These are phyloP conservation scores for Paracoccidioides brasiliensis DNA, from an alignment of 2,329 filamentous ascomycete genomes.

Conservation along the genomic window DNA sequence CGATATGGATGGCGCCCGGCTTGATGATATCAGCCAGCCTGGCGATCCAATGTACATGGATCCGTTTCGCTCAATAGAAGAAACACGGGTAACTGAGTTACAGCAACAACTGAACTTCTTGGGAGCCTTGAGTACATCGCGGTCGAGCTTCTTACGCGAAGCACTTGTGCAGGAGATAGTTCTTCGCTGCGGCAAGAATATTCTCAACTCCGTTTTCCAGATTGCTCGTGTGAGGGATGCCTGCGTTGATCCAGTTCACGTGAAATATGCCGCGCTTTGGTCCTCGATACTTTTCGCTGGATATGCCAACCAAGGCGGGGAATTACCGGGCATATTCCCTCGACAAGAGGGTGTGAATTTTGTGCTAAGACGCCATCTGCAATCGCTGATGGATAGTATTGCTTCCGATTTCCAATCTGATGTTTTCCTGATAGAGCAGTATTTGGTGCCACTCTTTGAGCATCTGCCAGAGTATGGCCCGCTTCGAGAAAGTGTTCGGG, in stretches of 20 bases:
- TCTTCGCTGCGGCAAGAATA: conserved; percentile 65
- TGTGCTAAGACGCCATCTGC: conserved; percentile 49
- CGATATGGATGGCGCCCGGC: conserved; percentile 43
- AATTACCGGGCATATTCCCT: conserved; percentile 7
- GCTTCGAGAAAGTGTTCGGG: conserved; percentile 41
- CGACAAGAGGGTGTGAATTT: conserved; percentile 28
- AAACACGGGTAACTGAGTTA: conserved; percentile 50
- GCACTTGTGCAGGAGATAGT: conserved; percentile 56
- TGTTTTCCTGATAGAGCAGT: conserved; percentile 54
- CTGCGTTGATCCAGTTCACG: conserved; percentile 43
- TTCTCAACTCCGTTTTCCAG: conserved; percentile 56
- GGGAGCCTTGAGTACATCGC: conserved; percentile 28
- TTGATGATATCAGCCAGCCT: conserved; percentile 9
- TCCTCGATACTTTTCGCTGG: conserved; percentile 44
- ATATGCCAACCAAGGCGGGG: conserved; percentile 16
- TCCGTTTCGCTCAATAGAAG: conserved; percentile 58
- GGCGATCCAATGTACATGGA: conserved; percentile 64
- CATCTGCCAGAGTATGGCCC: conserved; percentile 40
- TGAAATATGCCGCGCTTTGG: conserved; percentile 65
- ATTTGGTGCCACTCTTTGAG: conserved; percentile 50
- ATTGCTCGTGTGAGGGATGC: conserved; percentile 25
- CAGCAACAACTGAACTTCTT: conserved; percentile 45
- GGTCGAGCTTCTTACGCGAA: conserved; percentile 46
- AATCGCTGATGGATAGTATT: conserved; percentile 52
- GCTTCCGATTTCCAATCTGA: conserved; percentile 58